phyloP scores from a whole-genome alignment of 495 filamentous ascomycete genomes.

The Penicillium maclennaniae region DNA sequence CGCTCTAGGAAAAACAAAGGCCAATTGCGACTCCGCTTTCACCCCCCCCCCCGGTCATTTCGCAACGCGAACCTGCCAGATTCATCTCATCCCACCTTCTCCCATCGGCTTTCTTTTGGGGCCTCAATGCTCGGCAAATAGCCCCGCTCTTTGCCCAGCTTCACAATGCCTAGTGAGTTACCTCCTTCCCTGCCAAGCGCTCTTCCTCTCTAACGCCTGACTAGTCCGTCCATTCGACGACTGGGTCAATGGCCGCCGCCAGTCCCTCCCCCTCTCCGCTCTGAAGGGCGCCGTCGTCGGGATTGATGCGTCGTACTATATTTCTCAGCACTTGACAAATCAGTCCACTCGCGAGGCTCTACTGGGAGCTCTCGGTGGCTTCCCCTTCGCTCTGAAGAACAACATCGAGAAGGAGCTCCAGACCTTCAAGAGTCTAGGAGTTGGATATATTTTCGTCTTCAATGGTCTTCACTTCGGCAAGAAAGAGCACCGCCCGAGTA shows the following conservation, averaged over 20 bases:
- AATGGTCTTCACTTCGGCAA: slow-evolving; percentile 75
- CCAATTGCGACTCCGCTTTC: slow-evolving; percentile 20
- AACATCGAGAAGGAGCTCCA: slow-evolving; percentile 71
- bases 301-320: slow-evolving; percentile 88
- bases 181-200: neutral
- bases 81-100: slow-evolving; percentile 5
- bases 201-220: slow-evolving; percentile 3
- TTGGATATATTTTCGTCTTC: slow-evolving; percentile 81
- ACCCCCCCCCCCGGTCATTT: slow-evolving; percentile 19
- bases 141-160: slow-evolving; percentile 27
- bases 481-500: slow-evolving; percentile 56
- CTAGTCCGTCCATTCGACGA: slow-evolving; percentile 59
- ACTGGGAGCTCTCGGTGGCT: slow-evolving; percentile 82
- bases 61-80: slow-evolving; percentile 11
- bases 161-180: slow-evolving; percentile 43
- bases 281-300: slow-evolving; percentile 71
- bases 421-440: slow-evolving; percentile 57
- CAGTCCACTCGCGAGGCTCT: slow-evolving; percentile 74
- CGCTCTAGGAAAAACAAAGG: slow-evolving; percentile 11
- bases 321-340: slow-evolving; percentile 67
- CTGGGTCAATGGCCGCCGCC: slow-evolving; percentile 50
- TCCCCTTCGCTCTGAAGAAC: slow-evolving; percentile 69
- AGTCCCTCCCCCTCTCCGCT: slow-evolving; percentile 54
- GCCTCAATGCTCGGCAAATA: slow-evolving; percentile 31
- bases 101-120: slow-evolving; percentile 8